phyloP scores from a whole-genome alignment of 2,329 filamentous ascomycete species.

The Fusarium transvaalense region DNA sequence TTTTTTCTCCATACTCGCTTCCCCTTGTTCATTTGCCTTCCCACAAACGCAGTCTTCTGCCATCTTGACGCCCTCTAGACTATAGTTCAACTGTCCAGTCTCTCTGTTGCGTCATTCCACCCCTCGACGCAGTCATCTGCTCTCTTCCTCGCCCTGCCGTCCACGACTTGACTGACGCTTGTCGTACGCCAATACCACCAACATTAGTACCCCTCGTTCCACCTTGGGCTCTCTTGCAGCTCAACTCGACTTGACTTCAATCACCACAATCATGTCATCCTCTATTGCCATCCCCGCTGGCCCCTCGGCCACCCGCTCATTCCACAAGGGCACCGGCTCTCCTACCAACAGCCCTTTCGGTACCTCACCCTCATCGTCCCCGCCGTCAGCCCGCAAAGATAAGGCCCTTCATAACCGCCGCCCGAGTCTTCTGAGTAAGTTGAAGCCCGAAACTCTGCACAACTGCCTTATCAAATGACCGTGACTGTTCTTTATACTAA shows the following conservation, averaged over 20 bases:
- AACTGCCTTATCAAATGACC: constrained; percentile 15
- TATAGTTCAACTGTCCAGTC: constrained; percentile 19
- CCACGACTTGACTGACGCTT: constrained; percentile 24
- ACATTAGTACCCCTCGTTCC: constrained; percentile 40
- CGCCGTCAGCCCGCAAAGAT: constrained; percentile 64
- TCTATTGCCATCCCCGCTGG: constrained; percentile 75
- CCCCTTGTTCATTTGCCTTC: not conserved
- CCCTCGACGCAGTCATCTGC: constrained; percentile 5
- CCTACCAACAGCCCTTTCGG: constrained; percentile 59
- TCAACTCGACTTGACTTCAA: constrained; percentile 17
- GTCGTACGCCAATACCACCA: constrained; percentile 30
- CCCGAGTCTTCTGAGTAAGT: constrained; percentile 71
- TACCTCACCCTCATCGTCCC: constrained; percentile 63
- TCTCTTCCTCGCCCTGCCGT: constrained; percentile 14
- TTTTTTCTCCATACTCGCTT: constrained; percentile 4
- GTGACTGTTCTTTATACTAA: constrained; percentile 45
- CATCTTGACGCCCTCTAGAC: constrained; percentile 10
- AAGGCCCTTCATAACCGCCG: constrained; percentile 67
- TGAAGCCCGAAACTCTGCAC: constrained; percentile 8
- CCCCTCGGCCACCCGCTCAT: constrained; percentile 53
- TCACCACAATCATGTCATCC: constrained; percentile 66
- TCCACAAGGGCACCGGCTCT: constrained; percentile 61
- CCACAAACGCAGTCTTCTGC: constrained; percentile 9
- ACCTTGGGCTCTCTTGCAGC: constrained; percentile 22
- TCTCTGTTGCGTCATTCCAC: constrained; percentile 44